Evolutionary conservation across 164 flowering plant genomes (phyloP).

Genomic region (Nelumbo lutea): DNA sequence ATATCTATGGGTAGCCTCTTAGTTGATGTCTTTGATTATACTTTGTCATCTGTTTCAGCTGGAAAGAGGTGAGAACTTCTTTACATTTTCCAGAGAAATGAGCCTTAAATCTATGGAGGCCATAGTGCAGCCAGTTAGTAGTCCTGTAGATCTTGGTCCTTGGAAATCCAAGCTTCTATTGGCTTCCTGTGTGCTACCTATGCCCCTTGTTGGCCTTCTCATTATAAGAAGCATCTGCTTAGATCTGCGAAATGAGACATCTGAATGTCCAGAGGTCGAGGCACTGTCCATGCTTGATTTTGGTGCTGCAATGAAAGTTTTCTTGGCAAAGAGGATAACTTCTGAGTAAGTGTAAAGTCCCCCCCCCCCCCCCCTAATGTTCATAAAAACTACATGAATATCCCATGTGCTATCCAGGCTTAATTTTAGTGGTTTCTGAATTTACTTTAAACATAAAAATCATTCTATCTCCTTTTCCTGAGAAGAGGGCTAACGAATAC

Average conservation of each 20-base stretch:
- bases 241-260: constrained; percentile 42
- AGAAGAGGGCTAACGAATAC: too few relatives aligned
- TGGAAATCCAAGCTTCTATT: constrained; percentile 91
- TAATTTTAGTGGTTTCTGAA: too few relatives aligned
- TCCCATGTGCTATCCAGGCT: too few relatives aligned
- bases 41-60: constrained; percentile 34
- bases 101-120: constrained; percentile 83
- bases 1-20: not conserved
- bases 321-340: constrained; percentile 77
- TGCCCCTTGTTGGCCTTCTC: constrained; percentile 96
- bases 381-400: not conserved
- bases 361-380: too few relatives aligned
- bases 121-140: constrained; percentile 45
- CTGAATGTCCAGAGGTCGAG: constrained; percentile 75
- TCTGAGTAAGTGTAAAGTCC: constrained; percentile 64
- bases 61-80: constrained; percentile 86
- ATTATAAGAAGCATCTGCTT: constrained; percentile 74
- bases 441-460: too few relatives aligned
- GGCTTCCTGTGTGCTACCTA: constrained; percentile 91
- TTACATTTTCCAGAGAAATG: constrained; percentile 92
- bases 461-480: too few relatives aligned
- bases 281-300: constrained; percentile 89
- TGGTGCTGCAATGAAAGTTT: constrained; percentile 86
- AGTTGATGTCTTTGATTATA: not conserved
- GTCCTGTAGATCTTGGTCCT: constrained; percentile 73